A percentile compares a stretch with the other conserved stretches of the same genome.
Conservation (phyloP, 139 green algal species). For the Chlamydomonas incerta region DNA sequence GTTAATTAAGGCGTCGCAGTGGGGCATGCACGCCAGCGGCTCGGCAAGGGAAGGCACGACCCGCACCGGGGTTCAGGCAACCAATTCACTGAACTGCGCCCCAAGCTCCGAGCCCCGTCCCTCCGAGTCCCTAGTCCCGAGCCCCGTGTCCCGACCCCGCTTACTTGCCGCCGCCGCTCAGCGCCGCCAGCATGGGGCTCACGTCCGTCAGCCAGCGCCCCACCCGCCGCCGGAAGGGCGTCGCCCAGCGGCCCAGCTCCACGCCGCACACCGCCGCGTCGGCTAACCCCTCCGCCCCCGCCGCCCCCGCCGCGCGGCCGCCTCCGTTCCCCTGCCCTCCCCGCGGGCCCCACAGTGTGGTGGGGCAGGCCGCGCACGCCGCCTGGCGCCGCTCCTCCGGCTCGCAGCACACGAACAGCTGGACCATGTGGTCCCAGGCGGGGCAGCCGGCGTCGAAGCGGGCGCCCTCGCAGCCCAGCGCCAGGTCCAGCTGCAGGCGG, state of each 20-base stretch:
- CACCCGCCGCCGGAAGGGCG: slow-evolving; percentile 64
- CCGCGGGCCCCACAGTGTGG: slow-evolving; percentile 42
- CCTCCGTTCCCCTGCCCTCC: neutral
- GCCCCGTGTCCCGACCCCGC: neutral
- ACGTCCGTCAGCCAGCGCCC: slow-evolving; percentile 69
- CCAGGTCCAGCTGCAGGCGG: slow-evolving; percentile 24
- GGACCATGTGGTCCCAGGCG: slow-evolving; percentile 67
- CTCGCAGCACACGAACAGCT: slow-evolving; percentile 66
- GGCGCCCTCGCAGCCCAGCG: slow-evolving; percentile 24
- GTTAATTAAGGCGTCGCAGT: no score
- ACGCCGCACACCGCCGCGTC: slow-evolving; percentile 42
- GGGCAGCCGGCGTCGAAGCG: slow-evolving; percentile 57
- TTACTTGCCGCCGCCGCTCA: slow-evolving; percentile 23
- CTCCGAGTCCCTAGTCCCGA: no score
- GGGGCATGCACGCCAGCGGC: no score
- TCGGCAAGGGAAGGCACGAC: no score
- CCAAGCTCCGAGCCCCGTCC: no score
- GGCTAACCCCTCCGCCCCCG: neutral
- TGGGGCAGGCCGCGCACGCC: slow-evolving; percentile 48
- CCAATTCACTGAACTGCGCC: no score
- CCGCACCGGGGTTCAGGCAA: no score
- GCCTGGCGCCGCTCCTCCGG: no score
- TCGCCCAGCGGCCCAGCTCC: slow-evolving; percentile 73
- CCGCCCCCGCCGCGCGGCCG: neutral
- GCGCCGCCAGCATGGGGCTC: slow-evolving; percentile 44